These are phyloP conservation scores for Cudoniella acicularis DNA, from an alignment of 495 filamentous ascomycete genomes.

Conservation along the genomic window DNA sequence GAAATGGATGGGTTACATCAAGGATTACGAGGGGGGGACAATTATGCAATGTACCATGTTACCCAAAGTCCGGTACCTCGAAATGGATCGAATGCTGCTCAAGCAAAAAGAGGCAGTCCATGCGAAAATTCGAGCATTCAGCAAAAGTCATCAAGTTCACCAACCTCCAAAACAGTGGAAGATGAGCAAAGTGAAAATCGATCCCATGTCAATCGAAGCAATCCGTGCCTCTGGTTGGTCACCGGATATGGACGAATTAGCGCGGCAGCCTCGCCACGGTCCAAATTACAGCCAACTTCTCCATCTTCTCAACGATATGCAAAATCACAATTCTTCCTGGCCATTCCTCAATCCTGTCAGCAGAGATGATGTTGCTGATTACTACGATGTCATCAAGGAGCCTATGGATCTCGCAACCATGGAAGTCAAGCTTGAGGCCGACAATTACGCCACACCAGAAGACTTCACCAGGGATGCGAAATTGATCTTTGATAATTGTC, in stretches of 20 bases:
- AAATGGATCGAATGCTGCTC: slow-evolving; percentile 88
- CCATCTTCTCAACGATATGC: slow-evolving; percentile 90
- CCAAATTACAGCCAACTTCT: slow-evolving; percentile 93
- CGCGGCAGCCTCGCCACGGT: slow-evolving; percentile 93
- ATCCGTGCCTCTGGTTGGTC: slow-evolving; percentile 93
- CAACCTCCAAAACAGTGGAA: slow-evolving; percentile 81
- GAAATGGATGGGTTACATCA: slow-evolving; percentile 99
- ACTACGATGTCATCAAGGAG: slow-evolving; percentile 97
- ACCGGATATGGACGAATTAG: slow-evolving; percentile 94
- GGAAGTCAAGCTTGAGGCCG: slow-evolving; percentile 92
- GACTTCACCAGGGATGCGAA: slow-evolving; percentile 91
- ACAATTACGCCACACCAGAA: slow-evolving; percentile 85
- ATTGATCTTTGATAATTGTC: slow-evolving; percentile 92
- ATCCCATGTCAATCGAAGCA: slow-evolving; percentile 75
- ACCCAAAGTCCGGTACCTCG: slow-evolving; percentile 89
- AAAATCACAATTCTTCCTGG: slow-evolving; percentile 89
- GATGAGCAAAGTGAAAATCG: slow-evolving; percentile 62
- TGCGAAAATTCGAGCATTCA: slow-evolving; percentile 90
- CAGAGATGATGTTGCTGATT: slow-evolving; percentile 90
- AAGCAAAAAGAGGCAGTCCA: slow-evolving; percentile 95
- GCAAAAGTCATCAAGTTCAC: slow-evolving; percentile 84
- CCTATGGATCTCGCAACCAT: slow-evolving; percentile 97
- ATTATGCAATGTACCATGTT: slow-evolving; percentile 99
- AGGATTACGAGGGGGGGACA: slow-evolving; percentile 97
- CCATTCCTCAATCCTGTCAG: slow-evolving; percentile 94